phyloP scores from a whole-genome alignment of 2,329 filamentous ascomycete species.

The Exophiala mesophila region DNA sequence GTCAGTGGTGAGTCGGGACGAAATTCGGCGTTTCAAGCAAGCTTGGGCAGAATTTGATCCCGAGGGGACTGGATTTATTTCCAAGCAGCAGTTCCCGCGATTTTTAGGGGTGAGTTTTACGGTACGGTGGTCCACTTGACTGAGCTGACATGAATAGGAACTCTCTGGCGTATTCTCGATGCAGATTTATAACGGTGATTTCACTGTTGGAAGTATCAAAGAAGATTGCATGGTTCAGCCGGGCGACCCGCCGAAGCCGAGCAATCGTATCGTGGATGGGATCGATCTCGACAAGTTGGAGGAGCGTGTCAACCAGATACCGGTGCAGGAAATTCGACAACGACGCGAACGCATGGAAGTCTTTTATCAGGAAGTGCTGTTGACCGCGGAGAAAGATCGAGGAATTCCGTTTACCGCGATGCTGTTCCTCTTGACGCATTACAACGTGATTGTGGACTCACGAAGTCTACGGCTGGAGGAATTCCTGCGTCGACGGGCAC shows the following conservation, averaged over 20 bases:
- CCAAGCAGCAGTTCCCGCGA: constrained; percentile 81
- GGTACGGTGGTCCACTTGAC: constrained; percentile 5
- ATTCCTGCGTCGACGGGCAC: constrained; percentile 81
- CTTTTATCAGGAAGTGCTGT: constrained; percentile 96
- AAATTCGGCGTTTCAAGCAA: constrained; percentile 95
- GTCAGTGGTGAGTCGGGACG: constrained; percentile 82
- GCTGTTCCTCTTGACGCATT: constrained; percentile 92
- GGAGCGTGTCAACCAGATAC: constrained; percentile 65
- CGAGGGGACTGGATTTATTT: constrained; percentile 83
- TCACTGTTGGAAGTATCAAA: constrained; percentile 80
- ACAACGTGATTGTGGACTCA: constrained; percentile 97
- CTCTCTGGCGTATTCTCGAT: constrained; percentile 95
- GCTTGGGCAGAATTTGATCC: constrained; percentile 96
- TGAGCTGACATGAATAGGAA: constrained; percentile 47
- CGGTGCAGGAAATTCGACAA: constrained; percentile 67
- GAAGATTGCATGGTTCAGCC: constrained; percentile 67
- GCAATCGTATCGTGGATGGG: constrained; percentile 43
- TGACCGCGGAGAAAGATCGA: constrained; percentile 80
- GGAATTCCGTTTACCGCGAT: constrained; percentile 90
- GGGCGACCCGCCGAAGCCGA: constrained; percentile 42
- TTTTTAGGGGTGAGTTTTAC: constrained; percentile 63
- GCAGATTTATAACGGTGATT: constrained; percentile 89
- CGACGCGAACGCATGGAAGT: constrained; percentile 77
- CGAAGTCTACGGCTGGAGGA: constrained; percentile 93
- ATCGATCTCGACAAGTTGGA: constrained; percentile 75